Conservation (phyloP, 441 rosid genomes). For the Breynia disticha region DNA sequence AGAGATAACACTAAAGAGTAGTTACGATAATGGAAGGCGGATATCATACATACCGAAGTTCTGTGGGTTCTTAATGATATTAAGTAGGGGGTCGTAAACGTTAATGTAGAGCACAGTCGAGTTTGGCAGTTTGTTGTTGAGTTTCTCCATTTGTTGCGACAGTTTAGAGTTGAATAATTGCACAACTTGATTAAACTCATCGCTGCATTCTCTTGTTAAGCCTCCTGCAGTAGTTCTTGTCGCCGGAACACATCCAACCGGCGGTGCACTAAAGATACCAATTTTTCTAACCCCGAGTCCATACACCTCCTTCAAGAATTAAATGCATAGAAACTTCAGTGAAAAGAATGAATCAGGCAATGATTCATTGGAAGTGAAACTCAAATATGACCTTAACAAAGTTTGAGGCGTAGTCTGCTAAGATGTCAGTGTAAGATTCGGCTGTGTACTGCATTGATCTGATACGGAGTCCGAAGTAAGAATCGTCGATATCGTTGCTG, state of each 20-base stretch:
- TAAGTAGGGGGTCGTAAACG: neutral
- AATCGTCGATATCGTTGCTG: slow-evolving; percentile 21
- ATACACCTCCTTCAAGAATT: neutral
- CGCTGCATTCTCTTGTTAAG: neutral
- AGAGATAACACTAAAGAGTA: no score
- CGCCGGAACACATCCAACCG: slow-evolving; percentile 2
- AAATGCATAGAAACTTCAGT: neutral
- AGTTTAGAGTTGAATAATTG: slow-evolving; percentile 2
- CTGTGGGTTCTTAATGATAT: no score
- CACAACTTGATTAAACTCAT: neutral
- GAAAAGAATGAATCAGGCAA: neutral
- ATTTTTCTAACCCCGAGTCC: neutral
- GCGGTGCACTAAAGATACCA: slow-evolving; percentile 5
- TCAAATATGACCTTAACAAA: slow-evolving; percentile 15
- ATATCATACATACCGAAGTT: no score
- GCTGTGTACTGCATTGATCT: slow-evolving; percentile 4
- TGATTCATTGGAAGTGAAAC: neutral
- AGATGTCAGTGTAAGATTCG: slow-evolving; percentile 9
- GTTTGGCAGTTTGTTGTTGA: neutral
- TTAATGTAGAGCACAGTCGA: neutral
- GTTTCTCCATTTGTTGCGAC: neutral
- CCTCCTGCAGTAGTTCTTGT: slow-evolving; percentile 1
- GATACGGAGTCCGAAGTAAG: slow-evolving; percentile 8
- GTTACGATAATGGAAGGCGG: no score
- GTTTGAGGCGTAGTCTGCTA: slow-evolving; percentile 10